Percentiles rank a stretch among this genome's conserved stretches.
Evolutionary conservation across 164 flowering plant species (phyloP).

Genomic region (Liriodendron chinense): DNA sequence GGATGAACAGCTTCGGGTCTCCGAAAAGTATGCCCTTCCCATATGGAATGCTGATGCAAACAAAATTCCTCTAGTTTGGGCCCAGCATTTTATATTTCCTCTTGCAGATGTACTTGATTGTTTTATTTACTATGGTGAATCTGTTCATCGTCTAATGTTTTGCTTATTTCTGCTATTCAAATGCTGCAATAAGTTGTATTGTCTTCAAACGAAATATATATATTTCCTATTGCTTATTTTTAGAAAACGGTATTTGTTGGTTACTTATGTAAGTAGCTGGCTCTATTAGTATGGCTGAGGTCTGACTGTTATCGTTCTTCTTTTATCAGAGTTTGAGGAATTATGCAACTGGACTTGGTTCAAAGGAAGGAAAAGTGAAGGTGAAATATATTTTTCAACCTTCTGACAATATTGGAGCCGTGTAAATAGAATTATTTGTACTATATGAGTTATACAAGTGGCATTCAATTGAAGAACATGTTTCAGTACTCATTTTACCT

Average conservation of each 20-base stretch:
- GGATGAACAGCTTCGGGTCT: too few species aligned
- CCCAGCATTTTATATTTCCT: too few species aligned
- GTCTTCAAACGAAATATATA: not conserved
- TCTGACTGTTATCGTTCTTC: not conserved
- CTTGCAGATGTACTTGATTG: too few species aligned
- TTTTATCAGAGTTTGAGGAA: constrained; percentile 12
- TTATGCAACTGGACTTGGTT: constrained; percentile 11
- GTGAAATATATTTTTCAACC: not conserved
- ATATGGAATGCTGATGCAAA: too few species aligned
- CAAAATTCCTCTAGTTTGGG: too few species aligned
- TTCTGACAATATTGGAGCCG: not conserved
- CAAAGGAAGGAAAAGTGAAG: constrained; percentile 19
- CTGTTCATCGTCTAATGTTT: too few species aligned
- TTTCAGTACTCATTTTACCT: not conserved
- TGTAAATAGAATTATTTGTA: not conserved
- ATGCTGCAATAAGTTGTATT: not conserved
- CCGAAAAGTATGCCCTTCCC: too few species aligned
- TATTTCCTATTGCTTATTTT: not conserved
- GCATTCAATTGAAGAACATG: not conserved
- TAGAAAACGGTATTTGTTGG: too few species aligned
- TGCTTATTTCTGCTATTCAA: not conserved
- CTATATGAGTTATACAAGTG: not conserved
- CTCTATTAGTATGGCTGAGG: not conserved
- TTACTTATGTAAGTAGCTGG: too few species aligned
- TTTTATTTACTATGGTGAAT: too few species aligned